Base-by-base conservation (phyloP, 805 yeast genomes). In the Jamesozyma piceae region DNA sequence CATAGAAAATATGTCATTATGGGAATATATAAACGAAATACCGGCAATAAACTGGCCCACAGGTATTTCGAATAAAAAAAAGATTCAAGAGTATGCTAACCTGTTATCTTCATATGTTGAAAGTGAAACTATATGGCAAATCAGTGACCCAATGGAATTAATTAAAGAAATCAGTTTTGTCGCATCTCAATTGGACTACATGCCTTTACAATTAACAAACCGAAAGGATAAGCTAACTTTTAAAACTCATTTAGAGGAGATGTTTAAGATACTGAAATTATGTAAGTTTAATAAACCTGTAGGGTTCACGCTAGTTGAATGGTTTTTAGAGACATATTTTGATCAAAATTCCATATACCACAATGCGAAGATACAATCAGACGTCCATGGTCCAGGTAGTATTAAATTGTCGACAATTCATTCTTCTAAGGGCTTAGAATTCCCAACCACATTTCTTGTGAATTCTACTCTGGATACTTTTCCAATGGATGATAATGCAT, bases 381-480 rank as follows among this genome's bases (percentile, higher is more conserved):
- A 35, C 20, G 2, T 17, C 2, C 13, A 35, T 3, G 28, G 34
- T 15, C 44, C 38, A 10, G 54, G 54, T 32, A 55, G 67, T 15
- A 63, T 82, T 5, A 77, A 75, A 39, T 49, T 82, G 1, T 77
- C 87, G 0, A 83, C 90, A 0, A 73, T 83, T 2, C 90, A 83
- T 57, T 69, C 84, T 0, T 77, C 89, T 1, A 83, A 83, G 50
- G 90, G 92, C 0, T 57, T 81, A 4, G 88, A 82, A 47, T 81
- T 77, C 50, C 87, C 88, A 0, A 66, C 80, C 11, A 86, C 80
- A 1, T 81, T 82, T 57, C 50, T 80, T 3, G 48, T 68, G 37
- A 57, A 55, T 5, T 40, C 47, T 5, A 26, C 37, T n/a, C 26
- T 35, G 19, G 9, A 42, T 34, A 14, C 19, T 5, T 48, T 43